Percentiles rank a stretch among this genome's conserved stretches.
Conservation (phyloP, 2,329 filamentous ascomycete genomes). For the Neofusicoccum sp. region DNA sequence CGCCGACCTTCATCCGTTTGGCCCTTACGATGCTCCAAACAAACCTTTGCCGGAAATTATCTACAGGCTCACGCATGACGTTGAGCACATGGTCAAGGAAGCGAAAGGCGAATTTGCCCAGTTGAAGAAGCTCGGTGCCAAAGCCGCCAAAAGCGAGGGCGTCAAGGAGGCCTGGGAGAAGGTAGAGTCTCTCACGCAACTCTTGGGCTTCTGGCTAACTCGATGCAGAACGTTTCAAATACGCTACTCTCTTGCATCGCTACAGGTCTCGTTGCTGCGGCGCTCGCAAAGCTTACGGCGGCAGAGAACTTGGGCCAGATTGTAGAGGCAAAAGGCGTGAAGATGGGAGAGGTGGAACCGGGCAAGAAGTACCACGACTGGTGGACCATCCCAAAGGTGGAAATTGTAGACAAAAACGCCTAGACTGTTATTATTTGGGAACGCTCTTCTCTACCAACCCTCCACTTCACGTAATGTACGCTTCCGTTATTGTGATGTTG, state of each 20-base stretch:
- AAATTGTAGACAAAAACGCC: constrained; percentile 19
- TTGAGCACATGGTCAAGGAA: constrained; percentile 24
- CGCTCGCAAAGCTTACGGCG: constrained; percentile 23
- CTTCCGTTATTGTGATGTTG: too few relatives aligned
- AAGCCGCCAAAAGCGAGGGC: constrained; percentile 34
- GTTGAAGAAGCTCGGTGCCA: constrained; percentile 37
- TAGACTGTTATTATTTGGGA: too few relatives aligned
- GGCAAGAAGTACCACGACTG: constrained; percentile 44
- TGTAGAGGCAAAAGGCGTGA: not conserved
- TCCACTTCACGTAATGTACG: too few relatives aligned
- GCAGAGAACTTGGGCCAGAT: constrained; percentile 16
- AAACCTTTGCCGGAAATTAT: not conserved
- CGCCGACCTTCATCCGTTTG: constrained; percentile 31
- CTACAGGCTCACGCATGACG: not conserved
- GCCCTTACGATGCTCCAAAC: constrained; percentile 21
- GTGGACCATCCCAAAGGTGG: constrained; percentile 47
- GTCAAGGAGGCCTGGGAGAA: constrained; percentile 40
- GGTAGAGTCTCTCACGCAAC: constrained; percentile 21
- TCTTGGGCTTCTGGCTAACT: not conserved
- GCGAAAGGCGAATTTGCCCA: constrained; percentile 36
- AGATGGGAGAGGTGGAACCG: constrained; percentile 24
- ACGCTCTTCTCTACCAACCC: too few relatives aligned
- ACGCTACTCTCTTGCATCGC: constrained; percentile 28
- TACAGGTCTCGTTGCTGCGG: constrained; percentile 30
- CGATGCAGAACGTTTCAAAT: constrained; percentile 5